Percentiles rank a stretch among this genome's conserved stretches.
These are phyloP conservation scores for Theileria annulata DNA, from an alignment of 169 alveolate genomes.

Conservation along the genomic window DNA sequence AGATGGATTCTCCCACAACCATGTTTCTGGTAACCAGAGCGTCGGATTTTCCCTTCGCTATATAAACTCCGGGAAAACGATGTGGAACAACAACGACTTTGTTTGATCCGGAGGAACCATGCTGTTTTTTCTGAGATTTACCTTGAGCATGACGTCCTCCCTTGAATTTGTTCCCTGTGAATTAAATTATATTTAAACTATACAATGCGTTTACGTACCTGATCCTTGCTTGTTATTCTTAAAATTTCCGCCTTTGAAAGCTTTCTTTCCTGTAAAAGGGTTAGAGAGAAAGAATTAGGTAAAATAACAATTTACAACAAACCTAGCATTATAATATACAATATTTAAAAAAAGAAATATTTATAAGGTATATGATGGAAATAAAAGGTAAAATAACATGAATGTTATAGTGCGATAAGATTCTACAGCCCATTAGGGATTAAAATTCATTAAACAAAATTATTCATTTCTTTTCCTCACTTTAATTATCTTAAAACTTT, in stretches of 20 bases:
- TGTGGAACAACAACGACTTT: slow-evolving; percentile 93
- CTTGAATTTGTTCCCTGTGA: slow-evolving; percentile 55
- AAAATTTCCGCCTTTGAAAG: slow-evolving; percentile 64
- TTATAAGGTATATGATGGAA: not conserved
- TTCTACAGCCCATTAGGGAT: not conserved
- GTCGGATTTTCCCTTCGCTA: slow-evolving; percentile 95
- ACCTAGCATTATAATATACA: slow-evolving; percentile 51
- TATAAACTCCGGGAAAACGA: slow-evolving; percentile 95
- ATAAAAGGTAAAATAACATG: not conserved
- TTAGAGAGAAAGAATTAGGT: not conserved
- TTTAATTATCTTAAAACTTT: slow-evolving; percentile 51
- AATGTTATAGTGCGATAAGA: slow-evolving; percentile 14
- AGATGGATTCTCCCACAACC: slow-evolving; percentile 98
- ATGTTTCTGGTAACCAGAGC: slow-evolving; percentile 94
- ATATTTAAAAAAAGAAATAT: not conserved
- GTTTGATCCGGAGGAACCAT: slow-evolving; percentile 85
- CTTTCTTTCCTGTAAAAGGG: slow-evolving; percentile 47
- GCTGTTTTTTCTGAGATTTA: slow-evolving; percentile 36
- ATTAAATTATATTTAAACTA: not conserved
- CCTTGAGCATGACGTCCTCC: slow-evolving; percentile 61
- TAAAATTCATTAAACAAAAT: not conserved
- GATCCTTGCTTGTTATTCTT: slow-evolving; percentile 23
- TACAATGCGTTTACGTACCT: slow-evolving; percentile 22
- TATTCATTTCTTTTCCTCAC: slow-evolving; percentile 22
- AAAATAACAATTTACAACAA: slow-evolving; percentile 3